Percentiles rank a stretch among this genome's conserved stretches.
These are phyloP conservation scores for Tilletia horrida DNA, from an alignment of 1,284 basidiomycete genomes.

Conservation along the genomic window DNA sequence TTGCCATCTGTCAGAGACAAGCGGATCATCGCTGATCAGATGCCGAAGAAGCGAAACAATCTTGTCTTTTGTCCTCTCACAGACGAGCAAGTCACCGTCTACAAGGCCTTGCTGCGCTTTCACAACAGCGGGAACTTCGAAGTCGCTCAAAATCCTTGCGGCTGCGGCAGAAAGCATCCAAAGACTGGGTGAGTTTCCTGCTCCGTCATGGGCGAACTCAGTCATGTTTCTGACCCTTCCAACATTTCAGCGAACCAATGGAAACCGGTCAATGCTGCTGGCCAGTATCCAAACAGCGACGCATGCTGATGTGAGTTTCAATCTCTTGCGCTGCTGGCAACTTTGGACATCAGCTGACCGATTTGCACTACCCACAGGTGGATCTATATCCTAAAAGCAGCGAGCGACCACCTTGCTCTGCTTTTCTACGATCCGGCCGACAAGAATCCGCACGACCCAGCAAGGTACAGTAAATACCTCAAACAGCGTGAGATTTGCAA, in stretches of 20 bases:
- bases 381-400: constrained; percentile 10
- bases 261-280: constrained; percentile 48
- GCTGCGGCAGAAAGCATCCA: constrained; percentile 64
- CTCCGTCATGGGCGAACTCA: background rate
- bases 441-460: constrained; percentile 56
- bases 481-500: constrained; percentile 59
- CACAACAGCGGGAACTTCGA: constrained; percentile 67
- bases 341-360: constrained; percentile 21
- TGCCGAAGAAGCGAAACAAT: constrained; percentile 76
- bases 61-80: constrained; percentile 86
- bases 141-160: constrained; percentile 67
- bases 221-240: background rate
- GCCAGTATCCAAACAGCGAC: constrained; percentile 19
- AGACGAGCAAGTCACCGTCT: constrained; percentile 65
- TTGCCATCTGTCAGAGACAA: constrained; percentile 62
- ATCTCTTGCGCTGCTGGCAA: constrained; percentile 60
- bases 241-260: constrained; percentile 28
- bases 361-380: background rate
- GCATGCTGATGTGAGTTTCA: constrained; percentile 1
- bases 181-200: constrained; percentile 20
- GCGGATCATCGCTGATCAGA: constrained; percentile 73
- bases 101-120: constrained; percentile 67
- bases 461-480: constrained; percentile 68
- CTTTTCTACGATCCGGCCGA: constrained; percentile 64
- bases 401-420: constrained; percentile 7